phyloP scores from a whole-genome alignment of 2,329 filamentous ascomycete species.

The Aspergillus sp. region DNA sequence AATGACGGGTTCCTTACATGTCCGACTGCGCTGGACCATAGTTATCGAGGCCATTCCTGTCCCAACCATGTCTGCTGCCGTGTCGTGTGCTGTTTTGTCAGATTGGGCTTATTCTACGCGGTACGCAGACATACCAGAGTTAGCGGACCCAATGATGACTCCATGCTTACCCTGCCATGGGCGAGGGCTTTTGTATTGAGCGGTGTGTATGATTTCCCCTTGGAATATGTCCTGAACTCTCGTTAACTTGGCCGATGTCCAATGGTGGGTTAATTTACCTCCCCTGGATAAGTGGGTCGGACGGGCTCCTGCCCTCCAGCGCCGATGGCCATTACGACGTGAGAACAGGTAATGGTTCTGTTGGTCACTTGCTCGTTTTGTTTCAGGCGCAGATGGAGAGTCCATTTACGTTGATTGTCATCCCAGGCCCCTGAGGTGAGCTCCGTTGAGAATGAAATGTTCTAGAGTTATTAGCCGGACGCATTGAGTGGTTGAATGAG shows the following conservation, averaged over 20 bases:
- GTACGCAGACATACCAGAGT: slow-evolving; percentile 39
- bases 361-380: background rate
- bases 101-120: background rate
- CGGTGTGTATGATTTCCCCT: background rate
- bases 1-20: slow-evolving; percentile 17
- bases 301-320: background rate
- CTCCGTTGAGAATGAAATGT: background rate
- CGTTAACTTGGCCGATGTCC: slow-evolving; percentile 34
- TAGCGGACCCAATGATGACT: slow-evolving; percentile 51
- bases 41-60: slow-evolving; percentile 47
- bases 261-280: slow-evolving; percentile 24
- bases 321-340: background rate
- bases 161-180: slow-evolving; percentile 43
- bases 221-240: slow-evolving; percentile 38
- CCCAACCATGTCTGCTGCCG: slow-evolving; percentile 51
- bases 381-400: background rate
- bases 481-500: background rate
- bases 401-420: background rate
- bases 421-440: background rate
- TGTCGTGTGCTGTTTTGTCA: slow-evolving; percentile 39
- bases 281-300: background rate
- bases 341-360: background rate
- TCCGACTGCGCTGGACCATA: slow-evolving; percentile 49
- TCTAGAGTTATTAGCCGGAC: background rate
- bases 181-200: slow-evolving; percentile 23